Conservation (phyloP, 352 stramenopile genomes). For the Thraustochytrium sp. region DNA sequence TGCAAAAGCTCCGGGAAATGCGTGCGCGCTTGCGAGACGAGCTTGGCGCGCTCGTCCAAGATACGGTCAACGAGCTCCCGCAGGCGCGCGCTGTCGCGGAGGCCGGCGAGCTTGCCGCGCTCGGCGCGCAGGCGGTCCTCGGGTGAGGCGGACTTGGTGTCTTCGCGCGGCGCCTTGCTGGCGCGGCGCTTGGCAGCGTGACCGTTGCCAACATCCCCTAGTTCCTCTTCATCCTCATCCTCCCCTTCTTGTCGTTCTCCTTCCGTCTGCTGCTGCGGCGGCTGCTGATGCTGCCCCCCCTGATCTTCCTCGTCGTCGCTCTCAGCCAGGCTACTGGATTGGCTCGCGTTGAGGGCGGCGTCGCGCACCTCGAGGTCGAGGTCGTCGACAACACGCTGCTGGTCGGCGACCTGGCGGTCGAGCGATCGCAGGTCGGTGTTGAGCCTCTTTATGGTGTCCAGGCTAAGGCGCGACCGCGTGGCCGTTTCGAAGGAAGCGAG, state of each 20-base stretch:
- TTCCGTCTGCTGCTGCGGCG: neutral
- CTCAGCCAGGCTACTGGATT: too few species aligned
- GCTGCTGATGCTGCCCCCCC: too few species aligned
- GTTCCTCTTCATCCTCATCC: neutral
- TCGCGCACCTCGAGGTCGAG: neutral
- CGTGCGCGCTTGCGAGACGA: neutral
- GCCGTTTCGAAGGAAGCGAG: neutral
- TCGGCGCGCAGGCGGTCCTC: neutral
- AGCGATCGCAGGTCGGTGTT: neutral
- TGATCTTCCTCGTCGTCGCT: too few species aligned
- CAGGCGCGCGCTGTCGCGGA: neutral
- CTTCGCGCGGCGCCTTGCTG: neutral
- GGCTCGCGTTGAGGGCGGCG: neutral
- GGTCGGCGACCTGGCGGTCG: neutral
- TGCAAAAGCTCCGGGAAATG: slow-evolving; percentile 13
- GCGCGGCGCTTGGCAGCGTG: neutral
- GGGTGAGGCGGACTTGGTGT: too few species aligned
- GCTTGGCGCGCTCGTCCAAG: neutral
- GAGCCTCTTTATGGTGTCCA: neutral
- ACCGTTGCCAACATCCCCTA: neutral
- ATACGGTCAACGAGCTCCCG: neutral
- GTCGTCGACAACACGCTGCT: neutral
- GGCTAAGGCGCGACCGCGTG: neutral
- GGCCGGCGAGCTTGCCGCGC: neutral
- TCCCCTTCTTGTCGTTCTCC: neutral